Conservation (phyloP, 1,284 basidiomycete species). For the Coniferiporia weirii region DNA sequence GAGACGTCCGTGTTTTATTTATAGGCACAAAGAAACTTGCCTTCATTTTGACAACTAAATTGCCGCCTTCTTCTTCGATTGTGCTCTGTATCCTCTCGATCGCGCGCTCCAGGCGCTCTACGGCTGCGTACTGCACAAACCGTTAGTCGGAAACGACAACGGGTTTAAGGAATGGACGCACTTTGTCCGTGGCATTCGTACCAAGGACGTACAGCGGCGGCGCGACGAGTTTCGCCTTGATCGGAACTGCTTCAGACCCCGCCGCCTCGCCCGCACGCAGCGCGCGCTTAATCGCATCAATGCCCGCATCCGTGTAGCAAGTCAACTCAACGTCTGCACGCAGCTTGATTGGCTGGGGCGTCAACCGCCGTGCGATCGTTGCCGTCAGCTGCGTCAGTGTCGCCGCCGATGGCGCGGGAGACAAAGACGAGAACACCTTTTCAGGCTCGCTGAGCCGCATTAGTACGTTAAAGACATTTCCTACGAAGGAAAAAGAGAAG, state of each 20-base stretch:
- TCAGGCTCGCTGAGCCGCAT: conserved; percentile 71
- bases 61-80: conserved; percentile 83
- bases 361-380: conserved; percentile 92
- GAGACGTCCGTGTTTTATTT: background rate
- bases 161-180: conserved; percentile 25
- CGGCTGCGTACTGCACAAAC: conserved; percentile 65
- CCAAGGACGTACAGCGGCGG: conserved; percentile 95
- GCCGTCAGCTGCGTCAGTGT: conserved; percentile 69
- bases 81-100: conserved; percentile 85
- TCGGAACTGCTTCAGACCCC: conserved; percentile 88
- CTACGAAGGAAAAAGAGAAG: conserved; percentile 1
- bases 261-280: conserved; percentile 84
- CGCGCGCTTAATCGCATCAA: conserved; percentile 95
- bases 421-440: conserved; percentile 73
- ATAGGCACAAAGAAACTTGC: conserved; percentile 35
- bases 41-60: conserved; percentile 95
- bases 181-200: conserved; percentile 97
- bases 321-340: conserved; percentile 97
- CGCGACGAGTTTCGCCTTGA: conserved; percentile 96
- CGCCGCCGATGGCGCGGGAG: conserved; percentile 52
- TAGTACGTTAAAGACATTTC: conserved; percentile 6
- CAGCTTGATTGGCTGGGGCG: conserved; percentile 98
- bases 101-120: conserved; percentile 89
- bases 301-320: conserved; percentile 96
- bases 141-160: conserved; percentile 3